Evolutionary conservation across 208 protist species (phyloP).

Genomic region (Trypanosoma rangeli): DNA sequence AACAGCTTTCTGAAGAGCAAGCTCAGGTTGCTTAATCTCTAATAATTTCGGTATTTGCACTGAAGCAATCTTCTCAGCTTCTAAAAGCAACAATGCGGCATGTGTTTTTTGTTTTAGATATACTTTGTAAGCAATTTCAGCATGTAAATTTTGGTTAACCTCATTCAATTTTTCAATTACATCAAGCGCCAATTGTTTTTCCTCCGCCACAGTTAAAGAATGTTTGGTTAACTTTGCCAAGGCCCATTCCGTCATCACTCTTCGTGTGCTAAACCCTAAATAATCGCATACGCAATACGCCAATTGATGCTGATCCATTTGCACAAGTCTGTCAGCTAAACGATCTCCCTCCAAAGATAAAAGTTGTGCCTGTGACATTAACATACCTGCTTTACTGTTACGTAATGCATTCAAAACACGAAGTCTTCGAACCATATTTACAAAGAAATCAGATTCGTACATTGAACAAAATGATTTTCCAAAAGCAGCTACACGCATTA

Average conservation of each 20-base stretch:
- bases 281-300: constrained; percentile 78
- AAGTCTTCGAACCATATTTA: constrained; percentile 71
- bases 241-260: constrained; percentile 94
- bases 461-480: constrained; percentile 92
- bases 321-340: constrained; percentile 77
- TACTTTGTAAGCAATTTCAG: constrained; percentile 55
- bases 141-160: constrained; percentile 46
- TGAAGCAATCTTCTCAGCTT: constrained; percentile 47
- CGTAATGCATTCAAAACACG: constrained; percentile 90
- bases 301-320: constrained; percentile 83
- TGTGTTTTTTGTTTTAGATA: constrained; percentile 45
- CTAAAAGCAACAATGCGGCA: constrained; percentile 59
- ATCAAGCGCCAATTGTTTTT: constrained; percentile 36
- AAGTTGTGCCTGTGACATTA: constrained; percentile 89
- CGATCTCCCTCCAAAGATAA: constrained; percentile 45
- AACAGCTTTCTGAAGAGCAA: constrained; percentile 54
- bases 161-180: constrained; percentile 55
- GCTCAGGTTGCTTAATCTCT: constrained; percentile 65
- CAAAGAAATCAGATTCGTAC: constrained; percentile 83
- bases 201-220: constrained; percentile 21
- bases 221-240: constrained; percentile 75
- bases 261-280: constrained; percentile 60
- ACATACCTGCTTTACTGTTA: constrained; percentile 68
- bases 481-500: constrained; percentile 92
- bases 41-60: constrained; percentile 64